Percentiles rank a stretch among this genome's conserved stretches.
Evolutionary conservation across 345 rosid genomes (phyloP).

Genomic region (Brassica rapa): DNA sequence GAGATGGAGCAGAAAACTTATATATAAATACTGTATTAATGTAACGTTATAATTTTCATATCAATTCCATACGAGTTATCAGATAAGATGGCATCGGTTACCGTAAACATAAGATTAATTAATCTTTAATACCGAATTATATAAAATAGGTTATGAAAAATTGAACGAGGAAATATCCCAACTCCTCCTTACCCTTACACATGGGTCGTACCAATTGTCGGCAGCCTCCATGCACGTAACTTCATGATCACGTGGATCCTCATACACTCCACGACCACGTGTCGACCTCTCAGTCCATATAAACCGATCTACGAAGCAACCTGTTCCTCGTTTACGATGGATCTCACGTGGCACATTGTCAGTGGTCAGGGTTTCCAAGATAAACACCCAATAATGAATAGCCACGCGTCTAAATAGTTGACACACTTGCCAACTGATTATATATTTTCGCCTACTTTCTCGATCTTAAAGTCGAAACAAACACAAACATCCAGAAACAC

Average conservation of each 20-base stretch:
- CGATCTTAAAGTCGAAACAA: not conserved
- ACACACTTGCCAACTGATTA: slow-evolving; percentile 12
- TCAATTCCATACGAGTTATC: not conserved
- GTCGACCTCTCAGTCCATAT: slow-evolving; percentile 16
- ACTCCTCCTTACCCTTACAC: slow-evolving; percentile 5
- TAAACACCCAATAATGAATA: not conserved
- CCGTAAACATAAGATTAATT: not conserved
- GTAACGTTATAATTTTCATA: not conserved
- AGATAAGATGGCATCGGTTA: slow-evolving; percentile 4
- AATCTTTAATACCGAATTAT: not conserved
- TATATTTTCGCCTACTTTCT: not conserved
- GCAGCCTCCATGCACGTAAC: slow-evolving; percentile 41
- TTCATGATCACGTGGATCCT: slow-evolving; percentile 40
- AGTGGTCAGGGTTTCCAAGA: slow-evolving; percentile 34
- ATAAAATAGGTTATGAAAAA: not conserved
- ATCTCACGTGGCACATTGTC: slow-evolving; percentile 28
- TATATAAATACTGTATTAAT: not conserved
- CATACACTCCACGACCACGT: slow-evolving; percentile 38
- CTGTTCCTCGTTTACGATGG: slow-evolving; percentile 15
- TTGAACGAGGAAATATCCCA: slow-evolving; percentile 21
- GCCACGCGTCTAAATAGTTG: slow-evolving; percentile 18
- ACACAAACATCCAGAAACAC: slow-evolving; percentile 20
- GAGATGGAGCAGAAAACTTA: not conserved
- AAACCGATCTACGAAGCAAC: slow-evolving; percentile 26
- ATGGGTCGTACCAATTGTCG: slow-evolving; percentile 44